Evolutionary conservation across 2,329 filamentous ascomycete species (phyloP).

Genomic region (Fusarium sublunatum): DNA sequence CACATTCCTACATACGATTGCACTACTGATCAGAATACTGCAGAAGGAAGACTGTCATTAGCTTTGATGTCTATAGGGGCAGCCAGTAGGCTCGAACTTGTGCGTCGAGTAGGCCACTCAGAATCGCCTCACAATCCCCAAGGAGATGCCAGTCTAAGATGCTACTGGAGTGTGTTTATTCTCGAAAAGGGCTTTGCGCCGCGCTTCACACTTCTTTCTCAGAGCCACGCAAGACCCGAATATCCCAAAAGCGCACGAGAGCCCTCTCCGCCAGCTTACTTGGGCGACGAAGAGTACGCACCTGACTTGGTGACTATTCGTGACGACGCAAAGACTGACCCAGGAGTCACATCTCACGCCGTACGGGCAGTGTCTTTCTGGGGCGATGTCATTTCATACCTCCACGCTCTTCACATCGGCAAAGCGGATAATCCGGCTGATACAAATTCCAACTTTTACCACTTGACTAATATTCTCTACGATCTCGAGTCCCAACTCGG

Average conservation of each 20-base stretch:
- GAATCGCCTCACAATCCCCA: background rate
- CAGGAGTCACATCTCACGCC: constrained; percentile 34
- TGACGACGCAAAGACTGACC: constrained; percentile 23
- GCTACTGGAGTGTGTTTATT: constrained; percentile 41
- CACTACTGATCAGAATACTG: rapidly evolving
- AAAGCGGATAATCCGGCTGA: constrained; percentile 31
- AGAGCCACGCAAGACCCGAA: constrained; percentile 11
- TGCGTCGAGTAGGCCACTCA: constrained; percentile 15
- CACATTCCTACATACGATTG: rapidly evolving
- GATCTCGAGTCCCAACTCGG: constrained; percentile 30
- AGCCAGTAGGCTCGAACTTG: constrained; percentile 31
- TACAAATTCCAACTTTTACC: constrained; percentile 37
- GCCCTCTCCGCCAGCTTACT: constrained; percentile 20
- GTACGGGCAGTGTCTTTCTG: constrained; percentile 28
- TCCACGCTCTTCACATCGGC: constrained; percentile 31
- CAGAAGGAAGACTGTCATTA: constrained; percentile 31
- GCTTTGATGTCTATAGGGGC: constrained; percentile 42
- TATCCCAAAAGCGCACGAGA: constrained; percentile 32
- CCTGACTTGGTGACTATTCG: constrained; percentile 34
- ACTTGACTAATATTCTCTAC: constrained; percentile 34
- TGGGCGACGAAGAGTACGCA: constrained; percentile 28
- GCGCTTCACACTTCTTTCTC: constrained; percentile 8
- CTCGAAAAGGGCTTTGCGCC: constrained; percentile 39
- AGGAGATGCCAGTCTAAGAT: constrained; percentile 30
- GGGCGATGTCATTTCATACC: constrained; percentile 37